Percentiles rank a stretch among this genome's conserved stretches.
These are phyloP conservation scores for Aurifilum marmelostoma DNA, from an alignment of 2,329 filamentous ascomycete species.

Conservation along the genomic window DNA sequence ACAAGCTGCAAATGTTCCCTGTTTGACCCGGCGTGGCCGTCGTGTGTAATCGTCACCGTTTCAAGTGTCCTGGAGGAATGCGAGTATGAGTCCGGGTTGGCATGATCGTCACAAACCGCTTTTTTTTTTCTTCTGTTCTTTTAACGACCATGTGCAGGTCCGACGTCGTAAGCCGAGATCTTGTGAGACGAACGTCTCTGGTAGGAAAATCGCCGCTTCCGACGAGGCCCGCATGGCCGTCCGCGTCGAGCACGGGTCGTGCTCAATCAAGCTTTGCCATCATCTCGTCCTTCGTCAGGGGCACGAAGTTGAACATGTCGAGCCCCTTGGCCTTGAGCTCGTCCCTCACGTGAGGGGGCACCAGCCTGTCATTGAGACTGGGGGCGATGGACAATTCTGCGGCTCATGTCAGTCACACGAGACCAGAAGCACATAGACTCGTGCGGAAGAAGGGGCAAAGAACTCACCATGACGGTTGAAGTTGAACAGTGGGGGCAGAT, in stretches of 20 bases:
- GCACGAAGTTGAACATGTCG: conserved; percentile 92
- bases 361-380: conserved; percentile 82
- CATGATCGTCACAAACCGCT: conserved; percentile 19
- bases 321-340: conserved; percentile 76
- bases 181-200: conserved; percentile 13
- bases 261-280: conserved; percentile 93
- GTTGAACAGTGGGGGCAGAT: conserved; percentile 87
- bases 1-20: conserved; percentile 24
- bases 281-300: conserved; percentile 93
- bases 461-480: conserved; percentile 89
- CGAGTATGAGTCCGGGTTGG: conserved; percentile 22
- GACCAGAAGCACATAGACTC: conserved; percentile 5
- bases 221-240: conserved; percentile 22
- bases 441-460: neutral
- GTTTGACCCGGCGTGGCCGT: conserved; percentile 18
- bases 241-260: conserved; percentile 32
- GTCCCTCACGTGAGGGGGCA: conserved; percentile 79
- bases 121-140: neutral
- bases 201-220: conserved; percentile 23
- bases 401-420: conserved; percentile 34
- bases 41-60: conserved; percentile 22
- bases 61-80: conserved; percentile 23
- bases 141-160: conserved; percentile 24
- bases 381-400: conserved; percentile 95
- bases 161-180: conserved; percentile 20